A percentile compares a stretch with the other conserved stretches of the same genome.
Conservation (phyloP, 2,329 filamentous ascomycete species). For the Pyrenophora teres region DNA sequence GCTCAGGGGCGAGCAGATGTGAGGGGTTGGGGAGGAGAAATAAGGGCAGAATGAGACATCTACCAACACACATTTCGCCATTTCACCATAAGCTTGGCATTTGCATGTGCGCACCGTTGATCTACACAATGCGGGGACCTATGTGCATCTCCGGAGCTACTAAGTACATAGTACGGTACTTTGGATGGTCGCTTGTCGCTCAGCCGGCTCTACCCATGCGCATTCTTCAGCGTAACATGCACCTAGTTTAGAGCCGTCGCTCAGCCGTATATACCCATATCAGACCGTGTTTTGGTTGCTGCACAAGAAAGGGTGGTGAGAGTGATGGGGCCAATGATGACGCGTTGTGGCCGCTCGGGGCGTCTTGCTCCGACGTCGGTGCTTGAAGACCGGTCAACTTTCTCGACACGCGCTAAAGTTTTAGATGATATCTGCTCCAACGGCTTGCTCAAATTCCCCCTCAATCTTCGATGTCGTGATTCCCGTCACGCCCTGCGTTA, state of each 20-base stretch:
- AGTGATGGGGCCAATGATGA: slow-evolving; percentile 9
- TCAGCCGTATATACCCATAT: slow-evolving; percentile 13
- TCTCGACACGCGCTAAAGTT: slow-evolving; percentile 9
- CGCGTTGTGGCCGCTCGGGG: slow-evolving; percentile 10
- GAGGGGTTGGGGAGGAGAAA: neutral
- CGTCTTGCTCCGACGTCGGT: slow-evolving; percentile 24
- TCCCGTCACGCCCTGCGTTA: neutral
- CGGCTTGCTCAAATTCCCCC: slow-evolving; percentile 8
- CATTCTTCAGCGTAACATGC: too few species aligned
- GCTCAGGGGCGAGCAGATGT: too few species aligned
- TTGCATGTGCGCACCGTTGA: neutral
- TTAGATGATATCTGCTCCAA: slow-evolving; percentile 6
- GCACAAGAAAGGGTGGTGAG: neutral
- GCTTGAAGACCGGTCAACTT: slow-evolving; percentile 10
- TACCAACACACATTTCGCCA: neutral
- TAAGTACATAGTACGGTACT: too few species aligned
- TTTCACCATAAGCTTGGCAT: neutral
- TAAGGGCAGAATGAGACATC: neutral
- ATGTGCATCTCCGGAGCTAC: neutral
- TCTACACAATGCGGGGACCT: neutral
- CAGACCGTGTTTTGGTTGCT: neutral
- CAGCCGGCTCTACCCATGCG: neutral
- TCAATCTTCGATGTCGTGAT: neutral
- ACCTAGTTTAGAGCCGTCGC: too few species aligned
- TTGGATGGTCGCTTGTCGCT: neutral